A percentile compares a stretch with the other conserved stretches of the same genome.
phyloP scores from a whole-genome alignment of 108 stramenopile genomes.

The Skeletonema menzelii region DNA sequence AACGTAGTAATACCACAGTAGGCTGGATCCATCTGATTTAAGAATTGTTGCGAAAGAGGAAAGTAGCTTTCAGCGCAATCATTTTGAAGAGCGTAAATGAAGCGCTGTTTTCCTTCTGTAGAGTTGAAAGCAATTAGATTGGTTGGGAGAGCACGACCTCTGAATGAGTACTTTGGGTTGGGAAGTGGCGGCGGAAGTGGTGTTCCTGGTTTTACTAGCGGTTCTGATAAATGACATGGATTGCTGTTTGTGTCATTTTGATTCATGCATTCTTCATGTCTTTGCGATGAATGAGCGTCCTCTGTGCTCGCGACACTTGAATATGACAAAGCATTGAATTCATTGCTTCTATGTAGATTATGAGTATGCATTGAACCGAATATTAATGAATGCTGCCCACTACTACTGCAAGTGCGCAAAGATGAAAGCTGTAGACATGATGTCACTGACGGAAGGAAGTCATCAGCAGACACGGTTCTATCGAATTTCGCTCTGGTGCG shows the following conservation, averaged over 20 bases:
- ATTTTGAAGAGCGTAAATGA: constrained; percentile 49
- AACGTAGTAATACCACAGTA: constrained; percentile 94
- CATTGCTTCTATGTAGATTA: background rate
- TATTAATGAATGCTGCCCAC: background rate
- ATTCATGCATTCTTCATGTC: background rate
- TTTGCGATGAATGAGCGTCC: background rate
- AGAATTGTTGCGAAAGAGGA: constrained; percentile 85
- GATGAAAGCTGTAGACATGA: constrained; percentile 1
- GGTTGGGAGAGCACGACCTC: constrained; percentile 66
- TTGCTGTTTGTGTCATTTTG: background rate
- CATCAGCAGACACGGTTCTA: background rate
- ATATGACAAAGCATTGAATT: background rate
- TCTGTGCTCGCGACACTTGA: background rate
- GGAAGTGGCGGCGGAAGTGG: constrained; percentile 64
- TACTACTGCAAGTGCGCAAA: background rate
- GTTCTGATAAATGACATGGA: constrained; percentile 4
- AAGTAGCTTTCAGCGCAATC: constrained; percentile 72
- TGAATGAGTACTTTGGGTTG: constrained; percentile 74
- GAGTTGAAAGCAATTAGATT: constrained; percentile 57
- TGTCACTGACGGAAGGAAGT: background rate
- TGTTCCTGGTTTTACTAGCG: constrained; percentile 21
- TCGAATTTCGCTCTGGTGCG: background rate
- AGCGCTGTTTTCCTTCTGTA: constrained; percentile 44
- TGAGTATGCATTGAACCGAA: background rate
- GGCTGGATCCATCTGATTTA: constrained; percentile 93